These are phyloP conservation scores for Fragaria ananassa DNA, from an alignment of 306 rosid genomes.

Conservation along the genomic window DNA sequence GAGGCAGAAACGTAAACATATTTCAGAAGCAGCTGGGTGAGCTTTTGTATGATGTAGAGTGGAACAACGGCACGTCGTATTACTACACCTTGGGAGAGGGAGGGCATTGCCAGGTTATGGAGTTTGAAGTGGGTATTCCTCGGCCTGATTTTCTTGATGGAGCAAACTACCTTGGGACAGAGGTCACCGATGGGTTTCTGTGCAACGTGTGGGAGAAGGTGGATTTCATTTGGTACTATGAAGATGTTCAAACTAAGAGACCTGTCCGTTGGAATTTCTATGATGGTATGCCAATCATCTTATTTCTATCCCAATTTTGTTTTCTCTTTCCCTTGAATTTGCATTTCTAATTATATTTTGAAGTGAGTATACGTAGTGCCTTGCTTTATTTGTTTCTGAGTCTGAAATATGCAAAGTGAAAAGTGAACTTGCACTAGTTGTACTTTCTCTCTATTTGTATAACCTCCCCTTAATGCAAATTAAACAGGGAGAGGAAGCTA, in stretches of 20 bases:
- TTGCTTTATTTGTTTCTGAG: neutral
- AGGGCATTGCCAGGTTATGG: constrained; percentile 19
- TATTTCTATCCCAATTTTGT: neutral
- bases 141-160: constrained; percentile 47
- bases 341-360: neutral
- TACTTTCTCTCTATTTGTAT: neutral
- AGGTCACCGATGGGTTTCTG: constrained; percentile 38
- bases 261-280: constrained; percentile 28
- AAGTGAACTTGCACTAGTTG: neutral
- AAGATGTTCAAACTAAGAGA: constrained; percentile 23
- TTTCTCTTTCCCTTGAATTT: neutral
- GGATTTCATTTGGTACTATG: constrained; percentile 25
- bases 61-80: constrained; percentile 56
- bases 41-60: constrained; percentile 38
- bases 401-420: neutral
- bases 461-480: neutral
- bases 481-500: neutral
- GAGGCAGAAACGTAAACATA: constrained; percentile 46
- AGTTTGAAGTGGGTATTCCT: constrained; percentile 44
- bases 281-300: neutral
- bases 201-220: constrained; percentile 32
- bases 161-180: constrained; percentile 45
- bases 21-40: constrained; percentile 34
- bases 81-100: constrained; percentile 32
- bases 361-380: no score